A percentile compares a stretch with the other conserved stretches of the same genome.
These are phyloP conservation scores for Yamadazyma paraphyllophila DNA, from an alignment of 805 yeast species.

Conservation along the genomic window DNA sequence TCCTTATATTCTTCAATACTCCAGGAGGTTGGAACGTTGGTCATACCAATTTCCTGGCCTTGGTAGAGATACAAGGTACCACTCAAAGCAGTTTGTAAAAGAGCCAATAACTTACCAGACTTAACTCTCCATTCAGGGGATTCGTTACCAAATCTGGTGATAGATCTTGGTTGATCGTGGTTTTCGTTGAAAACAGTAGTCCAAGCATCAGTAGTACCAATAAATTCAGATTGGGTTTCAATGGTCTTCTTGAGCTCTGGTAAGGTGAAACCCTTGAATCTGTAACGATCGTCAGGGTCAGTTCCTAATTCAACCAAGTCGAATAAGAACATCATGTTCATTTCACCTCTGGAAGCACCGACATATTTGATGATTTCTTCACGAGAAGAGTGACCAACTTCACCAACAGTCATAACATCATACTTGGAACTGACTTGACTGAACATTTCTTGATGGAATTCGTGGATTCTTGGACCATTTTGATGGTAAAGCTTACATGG, in stretches of 20 bases:
- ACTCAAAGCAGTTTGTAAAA: slow-evolving; percentile 44
- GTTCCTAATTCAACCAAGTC: slow-evolving; percentile 40
- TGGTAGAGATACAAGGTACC: slow-evolving; percentile 59
- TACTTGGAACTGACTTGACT: slow-evolving; percentile 41
- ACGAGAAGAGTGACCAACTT: slow-evolving; percentile 45
- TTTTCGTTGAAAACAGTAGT: slow-evolving; percentile 54
- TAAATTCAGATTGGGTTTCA: slow-evolving; percentile 32
- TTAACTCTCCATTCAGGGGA: slow-evolving; percentile 22
- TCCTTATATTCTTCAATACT: slow-evolving; percentile 50
- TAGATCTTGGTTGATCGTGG: slow-evolving; percentile 60
- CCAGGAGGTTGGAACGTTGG: slow-evolving; percentile 45
- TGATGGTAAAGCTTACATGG: slow-evolving; percentile 33
- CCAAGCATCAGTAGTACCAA: slow-evolving; percentile 52
- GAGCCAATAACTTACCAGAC: slow-evolving; percentile 49
- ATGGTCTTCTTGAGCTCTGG: slow-evolving; percentile 43
- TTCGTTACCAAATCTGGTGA: slow-evolving; percentile 51
- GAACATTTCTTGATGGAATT: slow-evolving; percentile 54
- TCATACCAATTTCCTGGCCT: slow-evolving; percentile 62
- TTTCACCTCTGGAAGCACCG: slow-evolving; percentile 33
- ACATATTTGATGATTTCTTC: slow-evolving; percentile 45
- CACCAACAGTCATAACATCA: slow-evolving; percentile 59
- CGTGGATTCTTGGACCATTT: slow-evolving; percentile 58
- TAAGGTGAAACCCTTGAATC: slow-evolving; percentile 32
- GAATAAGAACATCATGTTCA: slow-evolving; percentile 38
- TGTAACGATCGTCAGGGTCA: slow-evolving; percentile 34